Base-by-base conservation (phyloP, 1,284 basidiomycete genomes). In the Coniferiporia sulphurascens region DNA sequence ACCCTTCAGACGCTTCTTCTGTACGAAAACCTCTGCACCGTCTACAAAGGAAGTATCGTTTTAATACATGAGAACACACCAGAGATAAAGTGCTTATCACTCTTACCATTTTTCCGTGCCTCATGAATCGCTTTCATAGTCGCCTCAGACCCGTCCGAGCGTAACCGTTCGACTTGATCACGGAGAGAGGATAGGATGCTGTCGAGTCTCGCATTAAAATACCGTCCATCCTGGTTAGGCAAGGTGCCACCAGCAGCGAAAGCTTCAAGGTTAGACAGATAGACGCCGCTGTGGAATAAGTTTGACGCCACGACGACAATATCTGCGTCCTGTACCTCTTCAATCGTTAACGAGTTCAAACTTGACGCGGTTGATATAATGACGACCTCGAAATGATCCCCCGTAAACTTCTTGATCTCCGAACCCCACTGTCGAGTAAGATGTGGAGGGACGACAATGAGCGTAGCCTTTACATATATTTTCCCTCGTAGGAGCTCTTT, bases 401-500 rank as follows among this genome's bases (percentile, higher is more conserved):
- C 79, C 1, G 84, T 83, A 73, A 98, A 98, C 70, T 95, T 95
- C 66, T 77, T 72, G 48, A 92, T 85, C 70, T 98, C 95, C 12
- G 86, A 89, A 19, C 84, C 82, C 95, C 95, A 98, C 70, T 98
- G 95, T 52, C 86, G 83, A 38, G 87, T 90, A 60, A 98, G 76
- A 73, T 98, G 95, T 1, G 92, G 86, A 15, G 95, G 95, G 7
- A 98, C 95, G 62, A 97, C 80, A 65, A 89, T 84, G 35, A 96
- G 80, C 1, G 93, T 93, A 0, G 86, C 95, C 70, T 88, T 89
- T 55, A 84, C 79, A 10, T 82, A 72, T 52, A 95, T 84, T 66
- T 91, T 90, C 51, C 89, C 89, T 1, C 77, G 70, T 13, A 88
- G 73, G 15, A 78, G 71, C 7, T 75, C 74, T 57, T 77, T 77